Base-by-base conservation (phyloP, 2,329 filamentous ascomycete genomes). In the Colletotrichum horii region DNA sequence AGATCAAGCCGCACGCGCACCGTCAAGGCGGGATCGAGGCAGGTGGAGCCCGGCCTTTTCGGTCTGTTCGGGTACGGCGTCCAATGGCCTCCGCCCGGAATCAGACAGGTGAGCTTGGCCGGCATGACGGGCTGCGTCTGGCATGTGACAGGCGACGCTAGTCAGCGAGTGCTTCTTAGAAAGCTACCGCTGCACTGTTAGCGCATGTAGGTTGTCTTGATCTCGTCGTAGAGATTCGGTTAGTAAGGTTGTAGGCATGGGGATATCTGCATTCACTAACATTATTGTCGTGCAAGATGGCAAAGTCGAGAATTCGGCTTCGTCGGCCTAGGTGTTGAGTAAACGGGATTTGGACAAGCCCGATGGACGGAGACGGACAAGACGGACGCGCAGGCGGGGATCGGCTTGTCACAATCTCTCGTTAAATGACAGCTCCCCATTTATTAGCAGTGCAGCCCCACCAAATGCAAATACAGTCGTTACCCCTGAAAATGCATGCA, bases 31-130 rank as follows among this genome's bases (percentile, higher is more conserved):
- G 66, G 15, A 64, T 36, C 14, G 38, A 55, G 55, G 26, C 24
- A 67, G 69, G 56, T 75, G 64, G 73, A 26, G 43, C 61, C 69
- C 73, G 69, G 55, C 55, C 61, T 43, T 68, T 73, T 72, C 64
- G 69, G 73, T 43, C 69, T 38, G 36, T 72, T 60, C 73, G 70
- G 43, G 56, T 64, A 68, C 43, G 70, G 73, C 52, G 48, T 60
- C 70, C 64, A 75, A 73, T 68, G 34, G 56, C 64, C 34, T 64
- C 73, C 58, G 70, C 64, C 69, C 62, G 62, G 64, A 26, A 48
- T 30, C 22, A 75, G 72, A 73, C 70, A 56, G 55, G 43, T 34
- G 24, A 8, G 22, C 32, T 15, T 38, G 32, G 34, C 22, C 60
- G 52, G 32, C 55, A 38, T 14, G 36, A 19, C 15, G 26, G 38